Base-by-base conservation (phyloP, 805 yeast species). In the Yarrowia sp. region DNA sequence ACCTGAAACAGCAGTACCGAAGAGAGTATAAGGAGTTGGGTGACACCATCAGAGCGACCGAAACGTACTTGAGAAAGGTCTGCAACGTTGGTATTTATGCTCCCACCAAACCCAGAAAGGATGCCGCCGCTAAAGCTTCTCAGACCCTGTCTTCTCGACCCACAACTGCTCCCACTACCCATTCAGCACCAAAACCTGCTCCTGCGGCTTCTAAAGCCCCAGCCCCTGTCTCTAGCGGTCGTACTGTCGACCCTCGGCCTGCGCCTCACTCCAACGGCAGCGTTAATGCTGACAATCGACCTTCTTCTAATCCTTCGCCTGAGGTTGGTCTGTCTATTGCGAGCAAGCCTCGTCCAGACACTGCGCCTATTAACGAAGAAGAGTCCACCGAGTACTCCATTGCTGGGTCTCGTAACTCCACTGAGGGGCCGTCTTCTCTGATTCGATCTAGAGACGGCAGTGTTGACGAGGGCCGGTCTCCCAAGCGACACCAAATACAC, bases 301-400 rank as follows among this genome's bases (percentile, higher is more conserved):
- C 60, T 36, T 19, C 46, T 14, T 39, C 60, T 3, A 3, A 46
- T 2, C 14, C 38, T 46, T 20, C 34, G 7, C 38, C 55, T 49
- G 15, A 13, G 19, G n/a, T 36, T 15, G 64, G 64, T 9, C 13
- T 58, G 33, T 58, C 64, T n/a, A 58, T 58, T 33, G 64, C 64
- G 5, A 43, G 64, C 17, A 39, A 42, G 10, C 38, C 39, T 9
- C 49, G 44, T 3, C n/a, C 30, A 9, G 40, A 33, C 9, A 10
- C 15, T 4, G 30, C 10, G 8, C 19, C 17, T 30, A 6, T n/a
- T 6, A 42, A 15, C n/a, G 38, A 47, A 13, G 34, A 14, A 7
- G 14, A 9, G 6, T 43, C 64, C 2, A 58, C 40, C 2, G 50
- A 58, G 50, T 58, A 58, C 50, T 58, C 64, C 9, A 58, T 58